Evolutionary conservation across 108 stramenopile species (phyloP).

Genomic region (Nitzschia palea): DNA sequence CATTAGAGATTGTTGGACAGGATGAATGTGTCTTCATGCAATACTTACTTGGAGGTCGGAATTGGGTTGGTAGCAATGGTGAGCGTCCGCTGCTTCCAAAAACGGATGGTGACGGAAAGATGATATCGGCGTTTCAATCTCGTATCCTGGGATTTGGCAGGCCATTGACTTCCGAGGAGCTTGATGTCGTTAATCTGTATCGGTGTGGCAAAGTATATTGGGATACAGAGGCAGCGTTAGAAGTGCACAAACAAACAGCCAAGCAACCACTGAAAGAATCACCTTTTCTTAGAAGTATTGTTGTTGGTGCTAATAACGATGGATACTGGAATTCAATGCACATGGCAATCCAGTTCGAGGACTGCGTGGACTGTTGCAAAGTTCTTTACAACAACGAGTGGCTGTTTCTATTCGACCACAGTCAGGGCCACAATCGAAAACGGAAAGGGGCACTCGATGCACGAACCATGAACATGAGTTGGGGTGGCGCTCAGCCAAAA

Average conservation of each 20-base stretch:
- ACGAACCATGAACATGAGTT: background rate
- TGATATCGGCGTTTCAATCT: background rate
- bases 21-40: slow-evolving; percentile 4
- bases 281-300: slow-evolving; percentile 15
- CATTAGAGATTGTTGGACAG: background rate
- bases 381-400: slow-evolving; percentile 2
- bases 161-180: background rate
- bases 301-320: slow-evolving; percentile 3
- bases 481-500: slow-evolving; percentile 8
- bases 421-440: background rate
- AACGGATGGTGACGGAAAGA: background rate
- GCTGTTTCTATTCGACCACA: slow-evolving; percentile 2
- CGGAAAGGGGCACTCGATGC: background rate
- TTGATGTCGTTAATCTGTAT: background rate
- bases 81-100: background rate
- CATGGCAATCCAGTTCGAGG: slow-evolving; percentile 24
- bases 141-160: background rate
- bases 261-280: background rate
- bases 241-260: background rate
- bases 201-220: background rate
- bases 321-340: slow-evolving; percentile 17
- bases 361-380: slow-evolving; percentile 12
- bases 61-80: background rate
- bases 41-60: background rate
- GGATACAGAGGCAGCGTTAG: slow-evolving; percentile 11